These are phyloP conservation scores for Scheffersomyces stipitis DNA, from an alignment of 805 yeast species.

Conservation along the genomic window DNA sequence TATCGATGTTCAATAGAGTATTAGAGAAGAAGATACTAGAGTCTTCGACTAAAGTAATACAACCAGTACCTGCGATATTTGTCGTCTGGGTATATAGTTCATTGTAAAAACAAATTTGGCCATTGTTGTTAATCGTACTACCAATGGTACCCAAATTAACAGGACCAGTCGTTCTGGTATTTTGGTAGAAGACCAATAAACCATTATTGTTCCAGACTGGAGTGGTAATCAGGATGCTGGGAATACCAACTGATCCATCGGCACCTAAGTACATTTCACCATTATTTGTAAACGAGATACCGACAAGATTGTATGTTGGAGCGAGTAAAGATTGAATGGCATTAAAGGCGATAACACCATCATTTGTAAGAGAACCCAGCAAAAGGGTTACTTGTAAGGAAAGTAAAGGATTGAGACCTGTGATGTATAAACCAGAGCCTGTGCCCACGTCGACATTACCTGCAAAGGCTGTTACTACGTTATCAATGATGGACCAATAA, in stretches of 20 bases:
- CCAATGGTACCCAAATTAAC: conserved; percentile 14
- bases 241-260: conserved; percentile 9
- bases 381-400: conserved; percentile 7
- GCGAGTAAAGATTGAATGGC: conserved; percentile 9
- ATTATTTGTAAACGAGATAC: conserved; percentile 8
- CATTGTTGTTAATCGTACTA: conserved; percentile 11
- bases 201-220: conserved; percentile 17
- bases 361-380: conserved; percentile 13
- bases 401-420: conserved; percentile 6
- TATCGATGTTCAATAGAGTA: conserved; percentile 4
- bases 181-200: conserved; percentile 20
- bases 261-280: conserved; percentile 12
- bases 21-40: conserved; percentile 10
- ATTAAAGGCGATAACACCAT: conserved; percentile 17
- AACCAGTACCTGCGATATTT: conserved; percentile 24
- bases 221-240: conserved; percentile 10
- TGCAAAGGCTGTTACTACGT: conserved; percentile 9
- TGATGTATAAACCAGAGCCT: conserved; percentile 18
- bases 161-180: conserved; percentile 16
- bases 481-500: conserved; percentile 17
- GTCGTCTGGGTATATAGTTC: conserved; percentile 20
- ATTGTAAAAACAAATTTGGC: conserved; percentile 24
- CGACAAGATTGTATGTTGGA: conserved; percentile 8
- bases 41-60: conserved; percentile 18
- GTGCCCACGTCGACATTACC: conserved; percentile 14